Evolutionary conservation across 2,329 filamentous ascomycete genomes (phyloP).

Genomic region (Xylaria sp.): DNA sequence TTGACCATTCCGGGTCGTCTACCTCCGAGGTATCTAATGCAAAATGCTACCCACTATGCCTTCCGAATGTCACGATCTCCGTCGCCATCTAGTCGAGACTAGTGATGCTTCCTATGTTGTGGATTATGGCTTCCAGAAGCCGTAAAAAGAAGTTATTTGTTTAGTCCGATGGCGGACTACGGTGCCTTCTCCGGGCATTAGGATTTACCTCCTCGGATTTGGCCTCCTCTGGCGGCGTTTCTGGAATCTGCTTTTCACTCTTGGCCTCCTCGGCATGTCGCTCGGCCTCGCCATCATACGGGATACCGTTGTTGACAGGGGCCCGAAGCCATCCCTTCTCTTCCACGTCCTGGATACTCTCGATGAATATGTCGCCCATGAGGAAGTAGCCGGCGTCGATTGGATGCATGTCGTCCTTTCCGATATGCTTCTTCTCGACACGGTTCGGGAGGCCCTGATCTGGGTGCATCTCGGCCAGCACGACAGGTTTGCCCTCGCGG

Average conservation of each 20-base stretch:
- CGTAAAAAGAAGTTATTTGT: background rate
- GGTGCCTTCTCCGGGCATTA: conserved; percentile 14
- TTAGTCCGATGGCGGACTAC: background rate
- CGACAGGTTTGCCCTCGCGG: conserved; percentile 43
- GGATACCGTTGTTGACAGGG: conserved; percentile 38
- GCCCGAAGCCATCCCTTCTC: conserved; percentile 41
- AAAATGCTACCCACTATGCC: background rate
- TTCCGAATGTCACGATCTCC: background rate
- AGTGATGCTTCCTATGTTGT: background rate
- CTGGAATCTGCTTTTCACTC: conserved; percentile 26
- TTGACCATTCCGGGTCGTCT: background rate
- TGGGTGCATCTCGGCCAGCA: conserved; percentile 45
- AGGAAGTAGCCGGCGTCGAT: conserved; percentile 46
- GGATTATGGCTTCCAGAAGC: background rate
- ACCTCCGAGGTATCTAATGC: conserved; percentile 6
- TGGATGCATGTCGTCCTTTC: conserved; percentile 45
- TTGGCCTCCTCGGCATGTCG: conserved; percentile 32
- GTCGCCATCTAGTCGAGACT: background rate
- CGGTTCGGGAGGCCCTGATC: conserved; percentile 45
- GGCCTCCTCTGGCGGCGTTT: conserved; percentile 20
- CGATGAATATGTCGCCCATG: conserved; percentile 48
- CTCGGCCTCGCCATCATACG: conserved; percentile 37
- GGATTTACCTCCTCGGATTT: conserved; percentile 16
- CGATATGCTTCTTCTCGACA: conserved; percentile 41
- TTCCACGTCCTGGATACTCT: conserved; percentile 44